Evolutionary conservation across 768 basidiomycete genomes (phyloP).

Genomic region (Boletus patriciae): DNA sequence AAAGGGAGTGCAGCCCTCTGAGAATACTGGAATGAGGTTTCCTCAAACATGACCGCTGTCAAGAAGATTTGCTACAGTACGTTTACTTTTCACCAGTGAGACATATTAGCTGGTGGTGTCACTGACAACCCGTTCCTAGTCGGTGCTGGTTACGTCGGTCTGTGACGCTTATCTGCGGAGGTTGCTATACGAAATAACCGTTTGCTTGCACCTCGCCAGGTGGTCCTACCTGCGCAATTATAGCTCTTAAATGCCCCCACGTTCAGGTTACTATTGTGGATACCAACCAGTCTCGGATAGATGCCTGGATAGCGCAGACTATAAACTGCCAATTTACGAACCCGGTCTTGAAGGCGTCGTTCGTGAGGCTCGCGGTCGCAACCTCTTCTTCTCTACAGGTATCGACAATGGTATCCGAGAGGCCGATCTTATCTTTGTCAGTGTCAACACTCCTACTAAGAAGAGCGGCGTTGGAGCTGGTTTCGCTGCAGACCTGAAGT

Average conservation of each 20-base stretch:
- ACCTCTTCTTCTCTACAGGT: constrained; percentile 96
- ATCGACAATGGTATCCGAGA: constrained; percentile 91
- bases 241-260: constrained; percentile 90
- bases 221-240: constrained; percentile 93
- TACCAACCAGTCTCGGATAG: constrained; percentile 89
- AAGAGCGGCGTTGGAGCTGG: constrained; percentile 97
- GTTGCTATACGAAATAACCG: constrained; percentile 8
- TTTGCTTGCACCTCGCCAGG: constrained; percentile 46
- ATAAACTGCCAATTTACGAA: constrained; percentile 92
- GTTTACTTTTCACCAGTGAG: constrained; percentile 31
- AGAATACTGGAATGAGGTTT: background rate
- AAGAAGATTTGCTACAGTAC: constrained; percentile 87
- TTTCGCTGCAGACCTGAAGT: constrained; percentile 98
- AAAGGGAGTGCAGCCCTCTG: background rate
- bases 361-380: constrained; percentile 82
- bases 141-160: constrained; percentile 92
- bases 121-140: constrained; percentile 43
- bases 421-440: constrained; percentile 97
- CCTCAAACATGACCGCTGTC: constrained; percentile 59
- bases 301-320: constrained; percentile 92
- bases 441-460: constrained; percentile 98
- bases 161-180: constrained; percentile 27
- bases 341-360: constrained; percentile 94
- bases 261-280: constrained; percentile 97
- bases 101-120: background rate